Evolutionary conservation across 108 stramenopile genomes (phyloP).

Genomic region (Ochromonas danica): DNA sequence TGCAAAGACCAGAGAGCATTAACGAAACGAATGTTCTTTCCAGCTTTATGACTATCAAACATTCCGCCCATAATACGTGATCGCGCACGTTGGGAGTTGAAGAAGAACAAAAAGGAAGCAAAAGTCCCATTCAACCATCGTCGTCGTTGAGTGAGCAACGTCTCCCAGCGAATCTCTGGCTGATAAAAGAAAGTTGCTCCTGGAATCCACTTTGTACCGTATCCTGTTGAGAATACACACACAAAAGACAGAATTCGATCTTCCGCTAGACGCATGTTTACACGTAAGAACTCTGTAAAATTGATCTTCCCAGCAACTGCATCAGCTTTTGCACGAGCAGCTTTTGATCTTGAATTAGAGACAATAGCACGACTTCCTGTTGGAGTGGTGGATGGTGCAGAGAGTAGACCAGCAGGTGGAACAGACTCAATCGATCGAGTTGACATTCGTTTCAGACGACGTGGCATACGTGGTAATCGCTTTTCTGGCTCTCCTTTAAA

Average conservation of each 20-base stretch:
- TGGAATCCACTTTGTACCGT: conserved; percentile 21
- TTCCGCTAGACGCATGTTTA: conserved; percentile 13
- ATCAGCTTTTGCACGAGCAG: background rate
- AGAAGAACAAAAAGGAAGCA: background rate
- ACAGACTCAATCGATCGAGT: background rate
- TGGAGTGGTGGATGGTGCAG: background rate
- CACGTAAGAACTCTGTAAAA: conserved; percentile 6
- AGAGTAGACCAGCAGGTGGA: background rate
- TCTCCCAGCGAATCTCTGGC: background rate
- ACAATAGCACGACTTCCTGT: too few species aligned
- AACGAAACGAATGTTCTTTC: background rate
- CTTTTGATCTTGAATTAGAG: too few species aligned
- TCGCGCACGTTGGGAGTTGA: background rate
- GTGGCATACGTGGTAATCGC: background rate
- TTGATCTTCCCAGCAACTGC: too few species aligned
- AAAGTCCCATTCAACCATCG: conserved; percentile 22
- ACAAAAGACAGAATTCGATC: conserved; percentile 5
- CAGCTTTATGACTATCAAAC: background rate
- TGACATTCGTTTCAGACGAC: too few species aligned
- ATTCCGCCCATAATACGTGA: too few species aligned
- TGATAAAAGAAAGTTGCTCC: conserved; percentile 23
- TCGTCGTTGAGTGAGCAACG: background rate
- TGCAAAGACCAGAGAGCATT: background rate
- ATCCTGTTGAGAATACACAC: conserved; percentile 18
- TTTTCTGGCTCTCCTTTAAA: background rate